phyloP scores from a whole-genome alignment of 2,329 filamentous ascomycete species.

The Calonectria montana region DNA sequence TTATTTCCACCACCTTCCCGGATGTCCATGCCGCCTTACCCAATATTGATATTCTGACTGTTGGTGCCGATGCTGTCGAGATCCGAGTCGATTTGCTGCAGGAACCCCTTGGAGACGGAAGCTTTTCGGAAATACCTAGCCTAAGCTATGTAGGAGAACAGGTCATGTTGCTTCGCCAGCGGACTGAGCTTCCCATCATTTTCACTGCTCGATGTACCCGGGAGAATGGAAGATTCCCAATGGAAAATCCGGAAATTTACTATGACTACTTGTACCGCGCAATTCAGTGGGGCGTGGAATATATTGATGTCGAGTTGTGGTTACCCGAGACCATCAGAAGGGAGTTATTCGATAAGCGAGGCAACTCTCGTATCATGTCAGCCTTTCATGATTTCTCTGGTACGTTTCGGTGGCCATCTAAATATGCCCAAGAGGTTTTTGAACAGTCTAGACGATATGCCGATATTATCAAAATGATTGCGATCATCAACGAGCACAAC shows the following conservation, averaged over 20 bases:
- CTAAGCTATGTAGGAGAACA: constrained; percentile 88
- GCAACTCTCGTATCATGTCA: constrained; percentile 88
- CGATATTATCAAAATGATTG: constrained; percentile 93
- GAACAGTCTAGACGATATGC: constrained; percentile 78
- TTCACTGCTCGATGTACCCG: constrained; percentile 86
- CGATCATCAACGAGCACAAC: constrained; percentile 82
- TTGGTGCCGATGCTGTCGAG: constrained; percentile 88
- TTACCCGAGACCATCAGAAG: constrained; percentile 80
- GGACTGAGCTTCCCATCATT: constrained; percentile 89
- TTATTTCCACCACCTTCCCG: constrained; percentile 90
- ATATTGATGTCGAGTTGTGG: constrained; percentile 91
- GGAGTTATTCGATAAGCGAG: constrained; percentile 75
- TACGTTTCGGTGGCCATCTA: constrained; percentile 83
- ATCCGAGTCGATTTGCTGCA: constrained; percentile 84
- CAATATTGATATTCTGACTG: constrained; percentile 87
- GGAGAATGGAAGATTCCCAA: constrained; percentile 87
- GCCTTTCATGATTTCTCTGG: constrained; percentile 92
- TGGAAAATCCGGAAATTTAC: constrained; percentile 80
- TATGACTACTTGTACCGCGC: constrained; percentile 85
- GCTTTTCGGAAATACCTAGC: constrained; percentile 76
- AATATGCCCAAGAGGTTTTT: constrained; percentile 78
- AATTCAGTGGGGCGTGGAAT: constrained; percentile 90
- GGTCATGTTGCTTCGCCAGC: constrained; percentile 84
- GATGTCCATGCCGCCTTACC: constrained; percentile 85
- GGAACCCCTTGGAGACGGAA: constrained; percentile 73